phyloP scores from a whole-genome alignment of 1,139 yeast species.

The Saccharomyces hybrid region DNA sequence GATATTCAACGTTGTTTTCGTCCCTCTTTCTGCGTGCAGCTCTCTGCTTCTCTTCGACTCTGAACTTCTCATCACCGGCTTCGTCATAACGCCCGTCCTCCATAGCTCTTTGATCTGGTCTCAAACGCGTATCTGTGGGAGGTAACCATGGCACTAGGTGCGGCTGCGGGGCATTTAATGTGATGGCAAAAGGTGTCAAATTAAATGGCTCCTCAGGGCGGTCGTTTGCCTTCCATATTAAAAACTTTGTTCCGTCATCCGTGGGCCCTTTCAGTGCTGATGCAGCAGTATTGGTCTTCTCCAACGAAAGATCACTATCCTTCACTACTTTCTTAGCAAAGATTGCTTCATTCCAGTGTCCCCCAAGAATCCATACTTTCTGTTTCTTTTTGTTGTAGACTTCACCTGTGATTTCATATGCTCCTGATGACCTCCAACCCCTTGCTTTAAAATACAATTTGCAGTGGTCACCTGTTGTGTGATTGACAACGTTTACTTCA shows the following conservation, averaged over 20 bases:
- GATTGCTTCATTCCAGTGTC: conserved; percentile 91
- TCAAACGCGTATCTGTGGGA: conserved; percentile 84
- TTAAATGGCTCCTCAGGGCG: conserved; percentile 86
- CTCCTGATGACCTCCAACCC: conserved; percentile 93
- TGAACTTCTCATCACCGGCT: conserved; percentile 78
- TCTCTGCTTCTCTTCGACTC: conserved; percentile 91
- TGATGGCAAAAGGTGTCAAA: conserved; percentile 81
- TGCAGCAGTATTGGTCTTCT: conserved; percentile 16
- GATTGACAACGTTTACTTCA: conserved; percentile 78
- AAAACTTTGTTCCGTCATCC: conserved; percentile 51
- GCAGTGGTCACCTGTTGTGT: conserved; percentile 78
- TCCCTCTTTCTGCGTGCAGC: conserved; percentile 68
- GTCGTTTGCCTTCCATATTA: conserved; percentile 84
- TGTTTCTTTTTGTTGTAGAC: conserved; percentile 52
- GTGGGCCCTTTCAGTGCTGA: conserved; percentile 28
- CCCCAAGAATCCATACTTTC: conserved; percentile 72
- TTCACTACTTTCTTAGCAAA: conserved; percentile 57
- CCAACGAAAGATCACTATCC: conserved; percentile 16
- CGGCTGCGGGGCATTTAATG: conserved; percentile 66
- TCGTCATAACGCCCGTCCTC: conserved; percentile 89
- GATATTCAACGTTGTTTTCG: conserved; percentile 41
- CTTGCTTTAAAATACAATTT: conserved; percentile 75
- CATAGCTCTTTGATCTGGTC: conserved; percentile 99
- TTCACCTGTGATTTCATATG: conserved; percentile 84
- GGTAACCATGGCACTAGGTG: conserved; percentile 59